Conservation (phyloP, 306 rosid species). For the Astragalus membranaceus region DNA sequence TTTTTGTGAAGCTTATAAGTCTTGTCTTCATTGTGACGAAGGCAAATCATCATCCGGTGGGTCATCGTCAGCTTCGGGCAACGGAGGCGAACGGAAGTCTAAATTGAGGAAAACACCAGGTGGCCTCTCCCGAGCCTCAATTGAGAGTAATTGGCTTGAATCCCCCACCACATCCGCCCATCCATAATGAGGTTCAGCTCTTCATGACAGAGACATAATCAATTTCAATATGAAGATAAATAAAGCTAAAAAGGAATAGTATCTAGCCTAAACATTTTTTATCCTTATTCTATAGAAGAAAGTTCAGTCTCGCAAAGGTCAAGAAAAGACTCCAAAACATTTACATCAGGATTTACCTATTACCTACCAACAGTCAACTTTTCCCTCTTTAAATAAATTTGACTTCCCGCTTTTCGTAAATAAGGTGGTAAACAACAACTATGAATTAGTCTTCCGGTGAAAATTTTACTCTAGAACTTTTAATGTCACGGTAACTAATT, state of each 20-base stretch:
- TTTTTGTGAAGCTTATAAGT: neutral
- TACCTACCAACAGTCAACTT: too few relatives aligned
- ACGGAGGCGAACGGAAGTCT: constrained; percentile 54
- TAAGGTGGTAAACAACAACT: neutral
- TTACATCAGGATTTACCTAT: too few relatives aligned
- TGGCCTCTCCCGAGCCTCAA: constrained; percentile 72
- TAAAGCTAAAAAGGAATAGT: neutral
- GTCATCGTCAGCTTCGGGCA: constrained; percentile 32
- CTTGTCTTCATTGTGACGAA: constrained; percentile 39
- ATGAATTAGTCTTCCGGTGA: neutral
- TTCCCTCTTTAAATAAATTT: too few relatives aligned
- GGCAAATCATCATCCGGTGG: constrained; percentile 46
- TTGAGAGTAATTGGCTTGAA: constrained; percentile 82
- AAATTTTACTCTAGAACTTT: too few relatives aligned
- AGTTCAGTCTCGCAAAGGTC: too few relatives aligned
- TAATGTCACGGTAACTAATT: neutral
- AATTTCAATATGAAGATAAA: constrained; percentile 3
- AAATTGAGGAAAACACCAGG: constrained; percentile 69
- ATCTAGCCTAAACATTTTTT: neutral
- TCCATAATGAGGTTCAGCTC: constrained; percentile 97
- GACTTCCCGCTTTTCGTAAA: too few relatives aligned
- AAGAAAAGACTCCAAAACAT: too few relatives aligned
- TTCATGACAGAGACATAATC: constrained; percentile 21
- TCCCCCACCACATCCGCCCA: constrained; percentile 97
- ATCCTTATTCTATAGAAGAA: too few relatives aligned